phyloP scores from a whole-genome alignment of 1,284 basidiomycete species.

The Puccinia polysora region DNA sequence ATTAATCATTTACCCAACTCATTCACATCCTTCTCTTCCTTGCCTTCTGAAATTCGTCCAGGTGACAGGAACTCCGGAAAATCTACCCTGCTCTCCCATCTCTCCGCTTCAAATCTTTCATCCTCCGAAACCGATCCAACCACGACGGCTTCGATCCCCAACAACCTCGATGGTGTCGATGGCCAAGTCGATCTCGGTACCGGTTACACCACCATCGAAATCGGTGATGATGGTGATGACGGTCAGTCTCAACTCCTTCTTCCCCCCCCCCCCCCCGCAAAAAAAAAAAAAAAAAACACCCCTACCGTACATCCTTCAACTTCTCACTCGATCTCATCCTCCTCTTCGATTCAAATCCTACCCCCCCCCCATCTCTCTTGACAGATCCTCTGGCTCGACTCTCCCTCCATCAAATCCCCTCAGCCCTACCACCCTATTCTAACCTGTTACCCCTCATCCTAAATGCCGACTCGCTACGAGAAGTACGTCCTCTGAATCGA shows the following conservation, averaged over 20 bases:
- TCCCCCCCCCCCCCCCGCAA: too few relatives aligned
- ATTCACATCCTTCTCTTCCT: neutral
- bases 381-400: slow-evolving; percentile 41
- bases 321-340: neutral
- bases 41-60: neutral
- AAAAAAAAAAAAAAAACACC: too few relatives aligned
- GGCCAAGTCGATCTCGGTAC: slow-evolving; percentile 65
- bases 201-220: slow-evolving; percentile 79
- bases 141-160: slow-evolving; percentile 45
- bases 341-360: neutral
- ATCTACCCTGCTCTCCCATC: slow-evolving; percentile 64
- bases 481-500: too few relatives aligned
- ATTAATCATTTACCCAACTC: neutral
- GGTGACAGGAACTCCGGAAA: slow-evolving; percentile 73
- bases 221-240: slow-evolving; percentile 80
- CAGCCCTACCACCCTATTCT: slow-evolving; percentile 43
- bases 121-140: slow-evolving; percentile 58
- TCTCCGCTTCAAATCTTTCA: slow-evolving; percentile 60
- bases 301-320: too few relatives aligned
- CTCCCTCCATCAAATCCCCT: slow-evolving; percentile 42
- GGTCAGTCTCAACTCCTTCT: slow-evolving; percentile 58
- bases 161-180: slow-evolving; percentile 42
- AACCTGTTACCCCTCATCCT: slow-evolving; percentile 43
- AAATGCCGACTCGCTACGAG: slow-evolving; percentile 46
- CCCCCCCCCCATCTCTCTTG: slow-evolving; percentile 34